Percentiles rank a stretch among this genome's conserved stretches.
phyloP scores from a whole-genome alignment of 495 filamentous ascomycete genomes.

The Bombardia bombarda region DNA sequence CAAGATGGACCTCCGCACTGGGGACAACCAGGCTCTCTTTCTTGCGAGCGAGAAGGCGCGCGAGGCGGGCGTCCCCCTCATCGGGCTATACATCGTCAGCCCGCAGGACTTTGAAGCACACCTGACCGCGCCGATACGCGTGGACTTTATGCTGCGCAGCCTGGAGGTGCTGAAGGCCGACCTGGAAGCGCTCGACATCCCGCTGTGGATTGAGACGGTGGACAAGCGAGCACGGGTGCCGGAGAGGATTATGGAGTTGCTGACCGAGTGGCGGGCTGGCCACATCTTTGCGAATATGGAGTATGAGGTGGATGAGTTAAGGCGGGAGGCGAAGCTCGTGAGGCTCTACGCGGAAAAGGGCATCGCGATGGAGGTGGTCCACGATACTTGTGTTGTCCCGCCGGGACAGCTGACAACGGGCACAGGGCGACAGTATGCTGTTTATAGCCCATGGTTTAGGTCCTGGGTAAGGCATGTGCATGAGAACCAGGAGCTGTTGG shows the following conservation, averaged over 20 bases:
- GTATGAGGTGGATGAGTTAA: slow-evolving; percentile 72
- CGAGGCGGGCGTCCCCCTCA: slow-evolving; percentile 56
- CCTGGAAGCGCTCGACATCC: slow-evolving; percentile 65
- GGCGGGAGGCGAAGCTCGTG: slow-evolving; percentile 63
- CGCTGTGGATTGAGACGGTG: slow-evolving; percentile 67
- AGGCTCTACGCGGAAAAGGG: slow-evolving; percentile 49
- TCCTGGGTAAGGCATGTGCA: slow-evolving; percentile 69
- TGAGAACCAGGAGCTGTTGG: slow-evolving; percentile 55
- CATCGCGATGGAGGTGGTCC: slow-evolving; percentile 55
- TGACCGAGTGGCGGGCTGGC: slow-evolving; percentile 65
- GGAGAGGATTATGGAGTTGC: slow-evolving; percentile 56
- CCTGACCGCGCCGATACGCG: slow-evolving; percentile 58
- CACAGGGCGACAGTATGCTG: slow-evolving; percentile 69
- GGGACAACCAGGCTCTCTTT: slow-evolving; percentile 67
- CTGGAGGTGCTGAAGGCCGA: slow-evolving; percentile 58
- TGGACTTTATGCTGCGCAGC: slow-evolving; percentile 72
- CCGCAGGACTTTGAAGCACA: slow-evolving; percentile 85
- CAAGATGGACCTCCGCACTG: slow-evolving; percentile 68
- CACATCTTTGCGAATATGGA: slow-evolving; percentile 66
- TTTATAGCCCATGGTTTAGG: slow-evolving; percentile 77
- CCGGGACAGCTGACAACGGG: slow-evolving; percentile 59
- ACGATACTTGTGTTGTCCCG: slow-evolving; percentile 75
- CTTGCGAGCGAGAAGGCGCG: slow-evolving; percentile 60
- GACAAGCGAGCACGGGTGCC: slow-evolving; percentile 57
- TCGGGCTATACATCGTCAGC: slow-evolving; percentile 73